Percentiles rank a stretch among this genome's conserved stretches.
Evolutionary conservation across 768 basidiomycete species (phyloP).

Genomic region (Fomitopsis serialis): DNA sequence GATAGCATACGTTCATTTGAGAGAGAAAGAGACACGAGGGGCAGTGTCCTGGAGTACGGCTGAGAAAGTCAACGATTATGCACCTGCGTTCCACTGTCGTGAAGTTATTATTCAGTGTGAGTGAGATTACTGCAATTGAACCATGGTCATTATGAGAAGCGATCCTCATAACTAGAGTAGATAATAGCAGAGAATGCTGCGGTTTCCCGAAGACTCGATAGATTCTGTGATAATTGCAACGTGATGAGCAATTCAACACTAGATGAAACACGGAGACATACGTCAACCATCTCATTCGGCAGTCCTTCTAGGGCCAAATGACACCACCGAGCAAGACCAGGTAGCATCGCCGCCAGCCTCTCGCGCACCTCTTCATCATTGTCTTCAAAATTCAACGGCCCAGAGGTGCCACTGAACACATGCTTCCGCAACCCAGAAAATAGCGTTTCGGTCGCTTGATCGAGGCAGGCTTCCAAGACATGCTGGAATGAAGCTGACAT

Average conservation of each 20-base stretch:
- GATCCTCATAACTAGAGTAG: slow-evolving; percentile 63
- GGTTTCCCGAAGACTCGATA: slow-evolving; percentile 60
- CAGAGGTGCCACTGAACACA: slow-evolving; percentile 39
- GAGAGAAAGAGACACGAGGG: too few relatives aligned
- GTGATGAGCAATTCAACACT: neutral
- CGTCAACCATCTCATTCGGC: slow-evolving; percentile 82
- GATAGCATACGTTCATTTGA: neutral
- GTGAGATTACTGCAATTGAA: too few relatives aligned
- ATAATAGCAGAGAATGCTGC: slow-evolving; percentile 66
- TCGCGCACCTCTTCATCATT: slow-evolving; percentile 43
- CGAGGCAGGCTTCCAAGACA: slow-evolving; percentile 71
- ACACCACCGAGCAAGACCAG: slow-evolving; percentile 77
- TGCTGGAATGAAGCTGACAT: slow-evolving; percentile 62
- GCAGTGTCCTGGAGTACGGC: too few relatives aligned
- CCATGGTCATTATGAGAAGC: slow-evolving; percentile 33
- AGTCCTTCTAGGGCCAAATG: slow-evolving; percentile 57
- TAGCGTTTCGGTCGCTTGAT: slow-evolving; percentile 59
- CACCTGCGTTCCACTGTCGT: too few relatives aligned
- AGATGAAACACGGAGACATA: slow-evolving; percentile 32
- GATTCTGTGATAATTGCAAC: slow-evolving; percentile 35
- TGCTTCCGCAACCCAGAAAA: slow-evolving; percentile 58
- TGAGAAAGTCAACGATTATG: too few relatives aligned
- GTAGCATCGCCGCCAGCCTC: slow-evolving; percentile 74
- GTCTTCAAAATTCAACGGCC: slow-evolving; percentile 16
- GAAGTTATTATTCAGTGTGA: too few relatives aligned